phyloP scores from a whole-genome alignment of 176 grass and related monocot genomes.

The Lolium multiflorum region DNA sequence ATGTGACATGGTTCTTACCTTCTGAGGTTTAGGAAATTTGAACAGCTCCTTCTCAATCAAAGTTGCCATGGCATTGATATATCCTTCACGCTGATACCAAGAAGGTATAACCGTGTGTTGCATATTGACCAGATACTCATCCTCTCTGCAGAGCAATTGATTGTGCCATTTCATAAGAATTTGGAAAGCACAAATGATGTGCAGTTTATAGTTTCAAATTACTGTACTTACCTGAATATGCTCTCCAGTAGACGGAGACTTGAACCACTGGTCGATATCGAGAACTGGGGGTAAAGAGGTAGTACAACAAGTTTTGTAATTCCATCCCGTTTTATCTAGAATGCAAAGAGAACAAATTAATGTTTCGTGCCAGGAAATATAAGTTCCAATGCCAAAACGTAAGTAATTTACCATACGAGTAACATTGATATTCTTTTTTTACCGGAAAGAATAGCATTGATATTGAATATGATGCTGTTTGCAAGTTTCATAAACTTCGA shows the following conservation, averaged over 20 bases:
- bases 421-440: constrained; percentile 16
- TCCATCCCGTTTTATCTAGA: constrained; percentile 89
- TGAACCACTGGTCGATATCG: constrained; percentile 99
- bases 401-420: constrained; percentile 17
- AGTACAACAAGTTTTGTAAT: constrained; percentile 99
- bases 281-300: constrained; percentile 99
- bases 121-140: constrained; percentile 98
- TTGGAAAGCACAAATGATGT: constrained; percentile 18
- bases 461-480: constrained; percentile 4
- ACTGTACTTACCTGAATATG: constrained; percentile 83
- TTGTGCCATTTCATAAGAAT: constrained; percentile 11
- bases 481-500: background rate
- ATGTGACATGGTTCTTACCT: constrained; percentile 55
- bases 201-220: constrained; percentile 18
- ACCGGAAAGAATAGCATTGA: constrained; percentile 17
- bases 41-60: constrained; percentile 89
- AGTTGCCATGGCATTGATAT: constrained; percentile 95
- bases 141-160: constrained; percentile 71
- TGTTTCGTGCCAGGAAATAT: background rate
- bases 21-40: constrained; percentile 73
- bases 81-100: constrained; percentile 99
- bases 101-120: constrained; percentile 99
- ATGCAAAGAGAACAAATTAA: constrained; percentile 36
- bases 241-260: constrained; percentile 96
- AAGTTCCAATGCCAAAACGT: background rate